Evolutionary conservation across 495 filamentous ascomycete genomes (phyloP).

Genomic region (Bryoglossum gracile): DNA sequence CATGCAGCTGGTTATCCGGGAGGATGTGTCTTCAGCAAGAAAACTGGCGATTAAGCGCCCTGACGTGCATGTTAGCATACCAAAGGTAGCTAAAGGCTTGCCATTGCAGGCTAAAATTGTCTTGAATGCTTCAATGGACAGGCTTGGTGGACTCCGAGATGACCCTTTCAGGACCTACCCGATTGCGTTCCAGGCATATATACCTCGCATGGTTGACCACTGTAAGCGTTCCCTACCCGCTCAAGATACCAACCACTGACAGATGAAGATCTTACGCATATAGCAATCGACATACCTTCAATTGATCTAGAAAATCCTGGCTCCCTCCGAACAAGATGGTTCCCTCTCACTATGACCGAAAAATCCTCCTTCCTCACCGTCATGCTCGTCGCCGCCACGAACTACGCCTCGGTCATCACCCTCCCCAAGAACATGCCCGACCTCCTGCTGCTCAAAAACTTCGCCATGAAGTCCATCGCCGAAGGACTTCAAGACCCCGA

Average conservation of each 20-base stretch:
- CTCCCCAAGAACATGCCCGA: slow-evolving; percentile 12
- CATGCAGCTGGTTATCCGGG: too few relatives aligned
- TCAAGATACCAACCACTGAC: neutral
- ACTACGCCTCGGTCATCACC: slow-evolving; percentile 29
- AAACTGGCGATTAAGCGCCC: too few relatives aligned
- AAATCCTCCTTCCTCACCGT: slow-evolving; percentile 37
- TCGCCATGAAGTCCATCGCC: slow-evolving; percentile 33
- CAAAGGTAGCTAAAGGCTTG: too few relatives aligned
- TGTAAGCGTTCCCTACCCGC: slow-evolving; percentile 22
- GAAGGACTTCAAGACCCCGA: slow-evolving; percentile 20
- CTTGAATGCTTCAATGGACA: too few relatives aligned
- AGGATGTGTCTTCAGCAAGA: too few relatives aligned
- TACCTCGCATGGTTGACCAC: slow-evolving; percentile 32
- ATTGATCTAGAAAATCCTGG: slow-evolving; percentile 32
- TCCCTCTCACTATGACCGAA: slow-evolving; percentile 38
- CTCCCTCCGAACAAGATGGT: slow-evolving; percentile 38
- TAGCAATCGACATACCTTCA: slow-evolving; percentile 42
- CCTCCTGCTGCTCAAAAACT: slow-evolving; percentile 31
- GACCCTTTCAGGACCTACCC: slow-evolving; percentile 36
- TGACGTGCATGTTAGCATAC: too few relatives aligned
- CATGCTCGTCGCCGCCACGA: slow-evolving; percentile 36
- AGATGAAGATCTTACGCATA: slow-evolving; percentile 33
- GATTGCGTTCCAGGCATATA: slow-evolving; percentile 23
- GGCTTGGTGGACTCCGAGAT: too few relatives aligned
- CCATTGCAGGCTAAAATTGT: too few relatives aligned